phyloP scores from a whole-genome alignment of 2,329 filamentous ascomycete species.

The Aspergillus pseudoviridinutans region DNA sequence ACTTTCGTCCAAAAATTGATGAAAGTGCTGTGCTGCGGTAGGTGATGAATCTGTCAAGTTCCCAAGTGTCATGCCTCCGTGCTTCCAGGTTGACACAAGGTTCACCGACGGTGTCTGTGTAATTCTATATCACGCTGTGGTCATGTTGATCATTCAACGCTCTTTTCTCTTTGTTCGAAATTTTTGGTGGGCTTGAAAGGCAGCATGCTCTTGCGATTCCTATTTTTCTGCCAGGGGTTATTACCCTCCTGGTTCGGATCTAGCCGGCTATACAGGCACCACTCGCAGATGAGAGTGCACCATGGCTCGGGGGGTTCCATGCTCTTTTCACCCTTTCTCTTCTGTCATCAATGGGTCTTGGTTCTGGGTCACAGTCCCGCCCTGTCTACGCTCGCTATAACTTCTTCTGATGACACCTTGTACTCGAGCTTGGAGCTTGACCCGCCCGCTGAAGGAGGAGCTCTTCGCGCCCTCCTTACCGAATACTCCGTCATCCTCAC shows the following conservation, averaged over 20 bases:
- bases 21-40: conserved; percentile 88
- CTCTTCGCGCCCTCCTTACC: conserved; percentile 21
- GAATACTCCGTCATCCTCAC: conserved; percentile 18
- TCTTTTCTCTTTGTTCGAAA: conserved; percentile 14
- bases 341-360: conserved; percentile 12
- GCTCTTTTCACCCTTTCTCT: conserved; percentile 8
- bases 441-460: conserved; percentile 19
- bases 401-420: neutral
- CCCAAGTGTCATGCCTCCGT: conserved; percentile 16
- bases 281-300: conserved; percentile 16
- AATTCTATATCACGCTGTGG: conserved; percentile 19
- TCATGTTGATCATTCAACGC: conserved; percentile 16
- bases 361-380: neutral
- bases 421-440: conserved; percentile 1
- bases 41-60: conserved; percentile 25
- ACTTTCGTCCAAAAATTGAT: conserved; percentile 87
- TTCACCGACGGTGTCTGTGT: conserved; percentile 14
- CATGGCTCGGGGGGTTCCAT: conserved; percentile 12
- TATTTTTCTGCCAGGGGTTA: conserved; percentile 11
- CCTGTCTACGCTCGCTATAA: neutral
- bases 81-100: conserved; percentile 33
- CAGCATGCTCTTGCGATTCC: conserved; percentile 14
- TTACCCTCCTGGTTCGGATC: conserved; percentile 13
- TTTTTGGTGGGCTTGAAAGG: conserved; percentile 14
- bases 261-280: conserved; percentile 13